Evolutionary conservation across 2,329 filamentous ascomycete genomes (phyloP).

Genomic region (Fusarium tjaetaba): DNA sequence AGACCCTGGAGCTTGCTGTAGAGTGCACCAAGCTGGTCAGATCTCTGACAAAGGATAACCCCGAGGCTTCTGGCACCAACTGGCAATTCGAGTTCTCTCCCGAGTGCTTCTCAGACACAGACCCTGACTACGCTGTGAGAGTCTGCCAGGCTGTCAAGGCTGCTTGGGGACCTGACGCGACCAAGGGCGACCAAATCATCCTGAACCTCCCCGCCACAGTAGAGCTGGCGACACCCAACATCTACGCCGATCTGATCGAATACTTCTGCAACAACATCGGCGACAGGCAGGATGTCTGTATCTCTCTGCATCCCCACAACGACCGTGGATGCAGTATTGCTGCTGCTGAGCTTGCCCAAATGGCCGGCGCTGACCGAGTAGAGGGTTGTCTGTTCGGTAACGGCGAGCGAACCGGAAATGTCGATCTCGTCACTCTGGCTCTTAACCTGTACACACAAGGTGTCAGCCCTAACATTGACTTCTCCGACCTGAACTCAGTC

Average conservation of each 20-base stretch:
- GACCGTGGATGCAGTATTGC: slow-evolving; percentile 91
- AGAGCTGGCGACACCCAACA: slow-evolving; percentile 92
- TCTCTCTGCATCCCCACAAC: slow-evolving; percentile 94
- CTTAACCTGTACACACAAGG: slow-evolving; percentile 97
- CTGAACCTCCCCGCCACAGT: slow-evolving; percentile 98
- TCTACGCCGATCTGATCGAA: slow-evolving; percentile 96
- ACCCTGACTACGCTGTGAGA: slow-evolving; percentile 81
- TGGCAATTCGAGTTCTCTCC: slow-evolving; percentile 88
- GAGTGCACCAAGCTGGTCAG: slow-evolving; percentile 87
- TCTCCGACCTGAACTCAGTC: slow-evolving; percentile 85
- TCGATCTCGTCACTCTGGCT: slow-evolving; percentile 91
- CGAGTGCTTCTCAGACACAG: slow-evolving; percentile 90
- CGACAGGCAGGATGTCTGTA: slow-evolving; percentile 85
- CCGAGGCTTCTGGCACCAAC: slow-evolving; percentile 64
- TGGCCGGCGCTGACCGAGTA: slow-evolving; percentile 94
- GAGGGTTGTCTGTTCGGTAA: slow-evolving; percentile 93
- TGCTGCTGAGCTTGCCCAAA: slow-evolving; percentile 90
- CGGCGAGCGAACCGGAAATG: slow-evolving; percentile 94
- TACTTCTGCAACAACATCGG: slow-evolving; percentile 90
- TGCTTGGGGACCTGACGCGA: slow-evolving; percentile 84
- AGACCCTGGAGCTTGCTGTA: slow-evolving; percentile 84
- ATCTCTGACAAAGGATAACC: slow-evolving; percentile 86
- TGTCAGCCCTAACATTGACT: slow-evolving; percentile 81
- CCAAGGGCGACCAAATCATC: slow-evolving; percentile 78
- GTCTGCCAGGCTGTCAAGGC: slow-evolving; percentile 94